Evolutionary conservation across 2,329 filamentous ascomycete genomes (phyloP).

Genomic region (Fusarium pilosicola): DNA sequence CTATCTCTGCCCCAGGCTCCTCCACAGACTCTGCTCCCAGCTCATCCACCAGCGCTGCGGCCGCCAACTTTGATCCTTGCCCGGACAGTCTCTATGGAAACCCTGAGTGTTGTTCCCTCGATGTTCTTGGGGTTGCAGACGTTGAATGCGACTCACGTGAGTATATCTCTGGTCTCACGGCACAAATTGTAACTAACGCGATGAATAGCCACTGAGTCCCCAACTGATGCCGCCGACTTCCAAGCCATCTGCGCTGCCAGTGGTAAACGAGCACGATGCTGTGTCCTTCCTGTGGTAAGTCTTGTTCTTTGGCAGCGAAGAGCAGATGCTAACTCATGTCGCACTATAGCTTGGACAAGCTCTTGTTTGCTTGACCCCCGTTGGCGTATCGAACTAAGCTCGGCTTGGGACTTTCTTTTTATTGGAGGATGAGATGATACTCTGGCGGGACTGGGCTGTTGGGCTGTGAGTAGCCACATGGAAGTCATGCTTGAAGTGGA

Average conservation of each 20-base stretch:
- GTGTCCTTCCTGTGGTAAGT: background rate
- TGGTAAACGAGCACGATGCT: background rate
- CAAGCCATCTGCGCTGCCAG: background rate
- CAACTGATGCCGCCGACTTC: background rate
- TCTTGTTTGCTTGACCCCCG: background rate
- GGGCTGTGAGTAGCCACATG: fast-evolving
- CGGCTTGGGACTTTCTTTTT: fast-evolving
- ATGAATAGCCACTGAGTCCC: background rate
- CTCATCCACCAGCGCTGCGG: background rate
- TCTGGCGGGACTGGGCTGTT: fast-evolving
- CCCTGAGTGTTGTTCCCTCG: background rate
- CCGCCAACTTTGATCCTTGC: background rate
- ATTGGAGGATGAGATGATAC: fast-evolving
- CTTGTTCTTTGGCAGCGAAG: background rate
- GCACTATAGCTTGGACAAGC: background rate
- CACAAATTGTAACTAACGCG: fast-evolving
- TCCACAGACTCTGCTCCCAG: background rate
- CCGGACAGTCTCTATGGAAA: background rate
- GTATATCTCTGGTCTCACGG: fast-evolving
- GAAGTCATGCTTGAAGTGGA: background rate
- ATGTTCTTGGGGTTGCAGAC: background rate
- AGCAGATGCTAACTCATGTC: background rate
- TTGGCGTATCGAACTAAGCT: background rate
- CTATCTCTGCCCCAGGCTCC: background rate
- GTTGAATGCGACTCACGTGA: background rate